These are phyloP conservation scores for Candida smagusa DNA, from an alignment of 1,139 yeast genomes.

Conservation along the genomic window DNA sequence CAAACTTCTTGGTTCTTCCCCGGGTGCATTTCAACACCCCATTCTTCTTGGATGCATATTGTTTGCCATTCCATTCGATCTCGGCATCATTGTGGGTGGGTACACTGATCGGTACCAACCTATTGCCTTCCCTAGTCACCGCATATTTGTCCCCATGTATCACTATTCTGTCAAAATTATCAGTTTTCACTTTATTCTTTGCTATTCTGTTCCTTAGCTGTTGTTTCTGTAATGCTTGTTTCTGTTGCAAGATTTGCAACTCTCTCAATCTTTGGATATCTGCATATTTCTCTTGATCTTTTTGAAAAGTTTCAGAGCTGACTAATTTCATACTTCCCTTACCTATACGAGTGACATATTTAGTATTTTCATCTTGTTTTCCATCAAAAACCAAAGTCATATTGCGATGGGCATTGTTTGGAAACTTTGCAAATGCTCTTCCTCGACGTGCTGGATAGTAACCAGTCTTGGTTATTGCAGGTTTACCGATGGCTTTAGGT, in stretches of 20 bases:
- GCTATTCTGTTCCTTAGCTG: constrained; percentile 17
- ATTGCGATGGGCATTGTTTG: constrained; percentile 15
- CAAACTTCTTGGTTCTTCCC: constrained; percentile 9
- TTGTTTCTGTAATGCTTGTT: constrained; percentile 5
- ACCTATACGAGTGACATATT: constrained; percentile 23
- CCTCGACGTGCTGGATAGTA: not conserved
- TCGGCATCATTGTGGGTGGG: not conserved
- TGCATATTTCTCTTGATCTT: constrained; percentile 21
- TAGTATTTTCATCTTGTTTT: not conserved
- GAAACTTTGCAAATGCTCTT: not conserved
- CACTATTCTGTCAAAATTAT: constrained; percentile 34
- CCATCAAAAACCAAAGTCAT: constrained; percentile 21
- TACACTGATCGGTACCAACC: constrained; percentile 28
- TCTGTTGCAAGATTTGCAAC: constrained; percentile 13
- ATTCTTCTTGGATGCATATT: constrained; percentile 15
- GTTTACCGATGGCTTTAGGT: not conserved
- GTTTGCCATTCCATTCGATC: constrained; percentile 8
- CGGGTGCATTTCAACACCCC: constrained; percentile 26
- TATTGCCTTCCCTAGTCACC: constrained; percentile 30
- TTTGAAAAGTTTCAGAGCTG: constrained; percentile 29
- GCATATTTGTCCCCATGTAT: constrained; percentile 35
- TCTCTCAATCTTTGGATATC: constrained; percentile 14
- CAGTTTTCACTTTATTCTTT: constrained; percentile 26
- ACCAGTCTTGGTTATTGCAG: constrained; percentile 1
- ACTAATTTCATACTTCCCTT: constrained; percentile 37